phyloP scores from a whole-genome alignment of 176 grass and related monocot species.

The Elymus sibiricus region DNA sequence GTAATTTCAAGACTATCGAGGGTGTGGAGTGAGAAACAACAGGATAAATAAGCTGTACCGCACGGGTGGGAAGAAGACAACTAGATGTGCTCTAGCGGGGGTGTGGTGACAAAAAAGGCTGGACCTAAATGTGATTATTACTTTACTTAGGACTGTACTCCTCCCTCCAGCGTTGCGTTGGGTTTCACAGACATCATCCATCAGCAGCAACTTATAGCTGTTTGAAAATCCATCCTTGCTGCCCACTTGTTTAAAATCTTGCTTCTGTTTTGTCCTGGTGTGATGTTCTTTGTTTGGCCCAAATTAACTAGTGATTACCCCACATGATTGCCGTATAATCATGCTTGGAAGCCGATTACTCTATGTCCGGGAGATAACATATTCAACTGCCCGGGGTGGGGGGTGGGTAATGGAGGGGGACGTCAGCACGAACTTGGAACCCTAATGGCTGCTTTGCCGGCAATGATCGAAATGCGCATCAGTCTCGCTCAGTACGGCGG shows the following conservation, averaged over 20 bases:
- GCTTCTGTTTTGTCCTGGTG: conserved; percentile 43
- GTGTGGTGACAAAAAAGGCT: background rate
- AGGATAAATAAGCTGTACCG: conserved; percentile 14
- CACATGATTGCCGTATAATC: conserved; percentile 36
- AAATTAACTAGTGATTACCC: background rate
- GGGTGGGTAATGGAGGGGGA: conserved; percentile 6
- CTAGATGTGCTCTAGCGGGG: background rate
- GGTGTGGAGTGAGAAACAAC: background rate
- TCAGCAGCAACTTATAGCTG: conserved; percentile 3
- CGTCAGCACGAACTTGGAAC: conserved; percentile 21
- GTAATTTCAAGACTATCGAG: background rate
- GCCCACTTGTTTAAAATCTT: background rate
- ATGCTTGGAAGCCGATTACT: conserved; percentile 32
- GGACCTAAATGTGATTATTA: conserved; percentile 47
- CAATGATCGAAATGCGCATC: background rate
- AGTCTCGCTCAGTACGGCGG: background rate
- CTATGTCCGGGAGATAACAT: conserved; percentile 32
- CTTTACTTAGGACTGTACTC: background rate
- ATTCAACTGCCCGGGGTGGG: background rate
- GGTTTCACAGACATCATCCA: background rate
- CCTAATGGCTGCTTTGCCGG: conserved; percentile 5
- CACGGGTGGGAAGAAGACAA: background rate
- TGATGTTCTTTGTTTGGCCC: background rate
- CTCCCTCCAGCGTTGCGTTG: background rate
- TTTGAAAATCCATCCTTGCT: background rate